Evolutionary conservation across 108 stramenopile species (phyloP).

Genomic region (Conticribra weissflogii): DNA sequence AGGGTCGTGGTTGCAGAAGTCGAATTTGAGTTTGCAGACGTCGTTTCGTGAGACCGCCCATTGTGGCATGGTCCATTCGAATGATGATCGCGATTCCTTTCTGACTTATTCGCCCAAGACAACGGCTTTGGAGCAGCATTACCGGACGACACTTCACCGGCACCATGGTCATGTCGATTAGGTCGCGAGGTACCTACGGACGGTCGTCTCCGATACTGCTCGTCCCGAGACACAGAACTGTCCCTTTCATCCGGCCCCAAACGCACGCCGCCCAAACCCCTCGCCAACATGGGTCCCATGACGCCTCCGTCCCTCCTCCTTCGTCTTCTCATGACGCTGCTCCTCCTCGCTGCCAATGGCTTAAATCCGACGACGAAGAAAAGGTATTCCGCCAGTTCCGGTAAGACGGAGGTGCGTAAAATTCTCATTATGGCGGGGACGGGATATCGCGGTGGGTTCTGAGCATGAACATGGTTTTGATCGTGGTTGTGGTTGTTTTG

Average conservation of each 20-base stretch:
- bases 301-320: constrained; percentile 30
- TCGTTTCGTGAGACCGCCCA: background rate
- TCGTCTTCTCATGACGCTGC: constrained; percentile 11
- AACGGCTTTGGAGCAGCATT: too few species aligned
- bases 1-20: constrained; percentile 15
- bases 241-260: background rate
- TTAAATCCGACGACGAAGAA: constrained; percentile 41
- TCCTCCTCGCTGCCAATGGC: constrained; percentile 5
- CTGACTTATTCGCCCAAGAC: too few species aligned
- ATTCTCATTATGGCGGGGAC: constrained; percentile 39
- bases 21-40: background rate
- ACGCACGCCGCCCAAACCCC: background rate
- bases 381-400: constrained; percentile 34
- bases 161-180: background rate
- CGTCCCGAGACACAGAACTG: too few species aligned
- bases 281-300: constrained; percentile 28
- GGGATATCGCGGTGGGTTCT: constrained; percentile 4
- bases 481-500: constrained; percentile 4
- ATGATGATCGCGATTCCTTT: background rate
- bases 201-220: too few species aligned
- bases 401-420: constrained; percentile 21
- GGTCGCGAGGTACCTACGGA: too few species aligned
- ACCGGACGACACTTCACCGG: background rate
- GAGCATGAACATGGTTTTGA: background rate
- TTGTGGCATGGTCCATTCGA: background rate